Base-by-base conservation (phyloP, 768 basidiomycete species). In the Pleurotus eryngii region DNA sequence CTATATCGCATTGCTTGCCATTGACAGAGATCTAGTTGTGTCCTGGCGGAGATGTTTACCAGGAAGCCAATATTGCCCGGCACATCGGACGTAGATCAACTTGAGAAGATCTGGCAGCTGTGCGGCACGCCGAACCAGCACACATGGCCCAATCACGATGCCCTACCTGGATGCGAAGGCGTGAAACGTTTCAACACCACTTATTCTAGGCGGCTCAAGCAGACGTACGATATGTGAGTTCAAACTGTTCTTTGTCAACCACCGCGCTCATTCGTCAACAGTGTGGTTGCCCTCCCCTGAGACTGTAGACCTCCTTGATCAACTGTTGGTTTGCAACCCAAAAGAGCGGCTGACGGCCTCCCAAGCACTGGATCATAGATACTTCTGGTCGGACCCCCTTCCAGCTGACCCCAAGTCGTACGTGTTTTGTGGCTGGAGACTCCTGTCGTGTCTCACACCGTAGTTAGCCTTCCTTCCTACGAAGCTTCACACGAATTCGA, bases 21-120 rank as follows among this genome's bases (percentile, higher is more conserved):
- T 46, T 18, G 17, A 37, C 14, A 11, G 11, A 18, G 17, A 26
- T 27, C 46, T 60, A 95, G 93, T 5, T 97, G 96, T 70, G 92
- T 98, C 26, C 76, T 98, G n/a, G 96, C 90, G 27, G 97, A 99
- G 72, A 98, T 98, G 93, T 96, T 92, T 70, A 80, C 81, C 57
- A 83, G 89, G 45, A 79, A 82, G 55, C 95, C 96, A 0, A 94
- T 99, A 57, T 79, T 98, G 55, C 86, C 86, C 5, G 96, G 96
- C 14, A 82, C 81, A 17, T 87, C 90, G 8, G 97, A 99, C 63
- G 73, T 94, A n/a, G 91, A 95, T 69, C 97, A 98, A 67, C 72
- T 97, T 8, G 85, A 89, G 63, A 87, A 85, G 72, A 98, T 99
- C 55, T 96, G 90, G 81, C 74, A 81, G 58, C 73, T 94, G n/a